Conservation (phyloP, 345 rosid species). For the Reutealis trisperma region DNA sequence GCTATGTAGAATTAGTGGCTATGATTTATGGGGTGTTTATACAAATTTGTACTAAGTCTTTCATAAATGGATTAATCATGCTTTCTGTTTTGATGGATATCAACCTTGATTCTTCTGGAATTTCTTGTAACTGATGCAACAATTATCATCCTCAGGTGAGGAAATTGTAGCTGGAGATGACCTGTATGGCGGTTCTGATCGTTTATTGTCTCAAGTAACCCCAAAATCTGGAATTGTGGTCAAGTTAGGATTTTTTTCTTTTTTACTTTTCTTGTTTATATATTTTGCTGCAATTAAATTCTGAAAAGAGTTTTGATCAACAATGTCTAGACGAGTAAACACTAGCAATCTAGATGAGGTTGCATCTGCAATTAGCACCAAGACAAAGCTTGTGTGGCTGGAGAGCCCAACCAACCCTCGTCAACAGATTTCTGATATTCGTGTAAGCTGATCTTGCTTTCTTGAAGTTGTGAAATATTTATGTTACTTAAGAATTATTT, state of each 20-base stretch:
- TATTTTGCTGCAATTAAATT: slow-evolving; percentile 8
- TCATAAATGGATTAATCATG: neutral
- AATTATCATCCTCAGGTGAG: slow-evolving; percentile 44
- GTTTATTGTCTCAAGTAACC: slow-evolving; percentile 78
- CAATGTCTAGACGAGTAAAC: slow-evolving; percentile 71
- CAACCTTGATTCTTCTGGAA: neutral
- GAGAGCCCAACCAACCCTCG: slow-evolving; percentile 95
- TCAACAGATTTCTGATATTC: slow-evolving; percentile 79
- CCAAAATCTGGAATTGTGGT: slow-evolving; percentile 75
- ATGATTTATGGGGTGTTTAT: neutral
- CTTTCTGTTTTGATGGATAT: neutral
- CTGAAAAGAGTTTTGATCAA: slow-evolving; percentile 19
- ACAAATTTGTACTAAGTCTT: neutral
- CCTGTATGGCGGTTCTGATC: slow-evolving; percentile 91
- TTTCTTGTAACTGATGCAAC: neutral
- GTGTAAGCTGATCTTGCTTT: slow-evolving; percentile 41
- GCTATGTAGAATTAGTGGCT: neutral
- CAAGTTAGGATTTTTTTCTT: slow-evolving; percentile 54
- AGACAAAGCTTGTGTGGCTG: slow-evolving; percentile 86
- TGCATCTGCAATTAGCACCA: slow-evolving; percentile 72
- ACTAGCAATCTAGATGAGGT: slow-evolving; percentile 68
- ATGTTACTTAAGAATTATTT: neutral
- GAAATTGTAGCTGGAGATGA: slow-evolving; percentile 97
- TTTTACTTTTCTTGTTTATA: neutral
- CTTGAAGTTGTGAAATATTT: neutral